Percentiles rank a stretch among this genome's conserved stretches.
Evolutionary conservation across 805 yeast species (phyloP).

Genomic region (Candida boidinii): DNA sequence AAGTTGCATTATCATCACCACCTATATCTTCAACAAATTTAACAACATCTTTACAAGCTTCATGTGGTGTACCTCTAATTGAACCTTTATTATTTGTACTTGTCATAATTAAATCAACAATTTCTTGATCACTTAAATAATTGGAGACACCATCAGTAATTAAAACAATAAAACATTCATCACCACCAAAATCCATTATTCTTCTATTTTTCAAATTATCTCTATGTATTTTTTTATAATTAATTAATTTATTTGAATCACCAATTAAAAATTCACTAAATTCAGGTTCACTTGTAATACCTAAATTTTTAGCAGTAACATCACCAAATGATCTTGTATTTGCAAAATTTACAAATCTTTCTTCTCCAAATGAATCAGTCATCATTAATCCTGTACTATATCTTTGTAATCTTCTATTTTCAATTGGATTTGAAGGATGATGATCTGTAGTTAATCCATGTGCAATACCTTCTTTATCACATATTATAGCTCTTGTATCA

Average conservation of each 20-base stretch:
- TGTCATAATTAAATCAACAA: slow-evolving; percentile 77
- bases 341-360: slow-evolving; percentile 69
- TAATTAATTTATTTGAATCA: slow-evolving; percentile 33
- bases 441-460: slow-evolving; percentile 73
- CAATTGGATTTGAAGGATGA: slow-evolving; percentile 80
- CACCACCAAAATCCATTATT: slow-evolving; percentile 55
- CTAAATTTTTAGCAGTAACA: slow-evolving; percentile 65
- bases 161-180: slow-evolving; percentile 77
- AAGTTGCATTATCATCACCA: slow-evolving; percentile 95
- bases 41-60: slow-evolving; percentile 78
- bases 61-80: slow-evolving; percentile 70
- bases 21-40: slow-evolving; percentile 79
- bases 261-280: slow-evolving; percentile 64
- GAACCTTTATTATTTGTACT: slow-evolving; percentile 58
- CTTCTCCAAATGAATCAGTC: slow-evolving; percentile 92
- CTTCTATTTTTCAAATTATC: slow-evolving; percentile 11
- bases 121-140: slow-evolving; percentile 78
- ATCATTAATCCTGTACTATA: slow-evolving; percentile 55
- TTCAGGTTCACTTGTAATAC: slow-evolving; percentile 91
- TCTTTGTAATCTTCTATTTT: slow-evolving; percentile 60
- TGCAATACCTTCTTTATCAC: slow-evolving; percentile 74
- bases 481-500: slow-evolving; percentile 80
- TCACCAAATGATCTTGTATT: slow-evolving; percentile 96
- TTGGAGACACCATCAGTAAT: slow-evolving; percentile 86
- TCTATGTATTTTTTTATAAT: slow-evolving; percentile 16